Base-by-base conservation (phyloP, 352 stramenopile genomes). In the Pythium pyrilobum region DNA sequence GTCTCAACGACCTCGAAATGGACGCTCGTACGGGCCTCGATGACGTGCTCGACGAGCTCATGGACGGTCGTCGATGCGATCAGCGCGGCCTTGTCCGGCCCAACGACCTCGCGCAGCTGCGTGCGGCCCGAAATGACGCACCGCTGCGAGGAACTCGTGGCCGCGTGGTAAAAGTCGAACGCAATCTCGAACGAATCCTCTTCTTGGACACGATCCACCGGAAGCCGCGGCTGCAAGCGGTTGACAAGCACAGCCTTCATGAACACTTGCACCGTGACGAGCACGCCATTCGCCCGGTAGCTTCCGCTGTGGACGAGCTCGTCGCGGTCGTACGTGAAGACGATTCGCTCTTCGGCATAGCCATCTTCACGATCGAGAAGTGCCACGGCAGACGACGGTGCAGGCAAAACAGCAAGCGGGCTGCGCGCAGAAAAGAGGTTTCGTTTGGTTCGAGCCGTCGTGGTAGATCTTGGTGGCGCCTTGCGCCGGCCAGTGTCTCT, bases 21-120 rank as follows among this genome's bases (percentile, higher is more conserved):
- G 11, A 71, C 53, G 20, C 72, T 66, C 5, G 74, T 65, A 0
- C 80, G 75, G 2, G 55, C 49, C 28, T 81, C 63, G 24, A 89
- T 53, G 46, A 89, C 82, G 57, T 89, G 68, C 12, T 69, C 55
- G 29, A 88, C 49, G 24, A 90, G 64, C 41, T 66, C 64, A 25
- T 74, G 64, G 16, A 86, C 36, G 1, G 52, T 61, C 0, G 37
- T 25, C 0, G 74, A 78, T 7, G 60, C 37, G 25, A 90, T 84
- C 18, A 87, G 69, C 2, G 43, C 29, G 0, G 77, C 52, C 27
- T 69, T 51, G 25, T 87, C 72, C 0, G 80, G 80, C 0, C 77
- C 80, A 0, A 90, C 80, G 11, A 90, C 70, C 46, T 90, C 71
- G 1, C 80, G 75, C 1, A 90, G 64, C 11, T 85, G 59, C 10